Percentiles rank a stretch among this genome's conserved stretches.
phyloP scores from a whole-genome alignment of 306 rosid species.

The Vigna hirtella region DNA sequence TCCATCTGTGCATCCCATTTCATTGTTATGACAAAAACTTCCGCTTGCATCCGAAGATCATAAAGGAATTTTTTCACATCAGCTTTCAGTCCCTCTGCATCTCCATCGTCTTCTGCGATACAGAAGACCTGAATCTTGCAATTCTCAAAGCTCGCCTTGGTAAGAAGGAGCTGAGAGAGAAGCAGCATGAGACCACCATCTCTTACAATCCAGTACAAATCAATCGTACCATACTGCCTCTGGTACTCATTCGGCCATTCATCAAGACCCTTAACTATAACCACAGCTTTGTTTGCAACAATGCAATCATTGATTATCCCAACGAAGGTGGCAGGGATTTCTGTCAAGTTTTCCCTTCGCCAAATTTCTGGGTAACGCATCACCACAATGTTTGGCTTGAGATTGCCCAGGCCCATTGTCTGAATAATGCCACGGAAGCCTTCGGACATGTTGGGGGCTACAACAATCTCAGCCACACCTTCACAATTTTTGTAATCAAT shows the following conservation, averaged over 20 bases:
- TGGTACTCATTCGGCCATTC: constrained; percentile 99
- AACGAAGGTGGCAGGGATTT: constrained; percentile 89
- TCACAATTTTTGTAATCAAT: constrained; percentile 97
- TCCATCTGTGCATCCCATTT: constrained; percentile 84
- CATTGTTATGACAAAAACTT: constrained; percentile 88
- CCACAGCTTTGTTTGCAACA: constrained; percentile 98
- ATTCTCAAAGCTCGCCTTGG: constrained; percentile 91
- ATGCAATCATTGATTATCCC: constrained; percentile 95
- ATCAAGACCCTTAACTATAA: constrained; percentile 94
- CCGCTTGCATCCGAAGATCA: constrained; percentile 99
- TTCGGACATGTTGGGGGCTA: constrained; percentile 91
- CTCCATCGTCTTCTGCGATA: constrained; percentile 95
- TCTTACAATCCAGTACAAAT: constrained; percentile 97
- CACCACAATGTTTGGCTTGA: constrained; percentile 96
- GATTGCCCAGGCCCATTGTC: constrained; percentile 99
- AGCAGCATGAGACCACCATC: constrained; percentile 99
- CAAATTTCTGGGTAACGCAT: constrained; percentile 99
- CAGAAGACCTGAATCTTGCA: constrained; percentile 98
- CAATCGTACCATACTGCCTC: constrained; percentile 95
- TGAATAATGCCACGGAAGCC: constrained; percentile 96
- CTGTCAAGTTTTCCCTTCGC: constrained; percentile 96
- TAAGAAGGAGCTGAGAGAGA: constrained; percentile 96
- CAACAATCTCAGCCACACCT: constrained; percentile 99
- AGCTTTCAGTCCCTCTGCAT: constrained; percentile 91
- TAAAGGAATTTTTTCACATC: constrained; percentile 95